Base-by-base conservation (phyloP, 352 stramenopile genomes). In the Pythium monospermum region DNA sequence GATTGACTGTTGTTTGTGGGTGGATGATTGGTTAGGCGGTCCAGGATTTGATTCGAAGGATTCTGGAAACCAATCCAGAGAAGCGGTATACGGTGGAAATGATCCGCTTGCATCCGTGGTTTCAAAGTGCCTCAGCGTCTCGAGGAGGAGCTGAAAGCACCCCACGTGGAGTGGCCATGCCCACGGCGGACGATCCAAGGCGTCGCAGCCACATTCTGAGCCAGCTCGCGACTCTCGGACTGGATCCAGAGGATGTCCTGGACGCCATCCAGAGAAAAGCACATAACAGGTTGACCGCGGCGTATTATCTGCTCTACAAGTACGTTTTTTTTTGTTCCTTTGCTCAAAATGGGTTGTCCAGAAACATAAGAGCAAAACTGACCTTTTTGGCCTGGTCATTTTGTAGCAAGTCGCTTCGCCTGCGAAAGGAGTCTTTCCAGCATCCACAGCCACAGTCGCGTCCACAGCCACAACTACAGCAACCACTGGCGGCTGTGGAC, bases 31-130 rank as follows among this genome's bases (percentile, higher is more conserved):
- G n/a, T n/a, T 61, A 84, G 59, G 64, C 69, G 33, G 77, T 79
- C 8, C 78, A 87, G 45, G 85, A 95, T 26, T 57, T 96, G 11
- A 92, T 96, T 26, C 66, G 67, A 6, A 60, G 61, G 3, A 94
- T 97, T 35, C 76, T 97, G 5, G 82, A 92, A 56, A 91, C 72
- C 2, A 73, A 96, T 43, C 88, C 88, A 2, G 68, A 82, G 15
- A 91, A 83, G 57, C 76, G 88, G 30, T 73, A 77, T 49, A 77
- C 68, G 6, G 71, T 91, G 15, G 69, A 83, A 19, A 71, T 86
- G 26, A 96, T 96, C 48, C 75, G 75, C 4, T 59, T 83, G 26
- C 88, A 97, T 33, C 67, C 79, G 30, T 96, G 88, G 88, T 82
- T 91, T 28, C 50, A 45, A 19, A 69, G 59, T 23, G 63, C 66